Base-by-base conservation (phyloP, 2,329 filamentous ascomycete species). In the Pseudogymnoascus sp. region DNA sequence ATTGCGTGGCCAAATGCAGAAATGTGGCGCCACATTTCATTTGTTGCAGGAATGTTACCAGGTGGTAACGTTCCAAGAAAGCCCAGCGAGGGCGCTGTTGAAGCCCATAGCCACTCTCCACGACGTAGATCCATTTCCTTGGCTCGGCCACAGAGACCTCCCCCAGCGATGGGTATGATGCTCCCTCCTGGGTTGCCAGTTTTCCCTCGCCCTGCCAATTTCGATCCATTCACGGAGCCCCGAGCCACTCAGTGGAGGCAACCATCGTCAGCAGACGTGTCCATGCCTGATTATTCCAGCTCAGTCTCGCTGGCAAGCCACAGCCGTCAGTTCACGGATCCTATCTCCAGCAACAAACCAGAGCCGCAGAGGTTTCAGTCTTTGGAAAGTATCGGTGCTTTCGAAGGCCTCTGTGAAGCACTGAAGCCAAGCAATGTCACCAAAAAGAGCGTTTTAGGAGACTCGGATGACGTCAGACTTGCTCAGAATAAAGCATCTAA, bases 1-100 rank as follows among this genome's bases (percentile, higher is more conserved):
- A 91, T 96, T 70, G 89, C 90, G 2, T 96, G 90, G 89, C 91
- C 91, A 6, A 92, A 89, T 71, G 77, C 83, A 18, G 75, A 78
- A 14, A 89, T 91, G 87, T 90, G 86, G 87, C 79, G 79, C 18
- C 80, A 79, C 38, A 73, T 77, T 16, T 74, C 78, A 12, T 74
- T 77, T 65, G 74, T 76, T 28, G 67, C 70, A 44, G 67, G 75
- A 36, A 70, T 70, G 60, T 65, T 69, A 59, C 61, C 66, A 40
- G 70, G 70, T 14, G 63, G 68, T 14, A 61, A 64, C 34, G 68
- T 68, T 5, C 67, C 75, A 71, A 62, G 77, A 74, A 46, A 78
- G 75, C 73, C 74, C 71, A 8, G 74, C 1, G 79, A 82, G 42
- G 78, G 80, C 46, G 75, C 76, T 2, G 73, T 79, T 2, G 82